Evolutionary conservation across 495 filamentous ascomycete species (phyloP), one percentile per base, ranked within the genome.

Genomic region (Aspergillus incahuasiensis): DNA sequence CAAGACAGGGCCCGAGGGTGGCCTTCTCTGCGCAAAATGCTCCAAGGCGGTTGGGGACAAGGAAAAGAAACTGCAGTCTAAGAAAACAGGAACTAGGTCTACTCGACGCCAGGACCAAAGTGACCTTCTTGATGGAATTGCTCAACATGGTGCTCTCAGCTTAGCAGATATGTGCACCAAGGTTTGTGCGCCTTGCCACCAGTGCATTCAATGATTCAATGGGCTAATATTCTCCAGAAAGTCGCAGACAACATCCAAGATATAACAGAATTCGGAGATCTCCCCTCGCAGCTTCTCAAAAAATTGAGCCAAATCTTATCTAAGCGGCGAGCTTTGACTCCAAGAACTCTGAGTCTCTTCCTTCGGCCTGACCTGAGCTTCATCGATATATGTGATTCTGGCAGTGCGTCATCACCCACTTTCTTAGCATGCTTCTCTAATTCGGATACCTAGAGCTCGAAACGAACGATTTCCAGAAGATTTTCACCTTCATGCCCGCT

Each of bases 21-120:
- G 91, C 16, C 72, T 98, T 18, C 77, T 98, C 12, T 98, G 94
- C 68, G 74, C 74, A 0, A 85, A 87, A 48, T 98, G 94, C 63
- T 88, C 91, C n/a, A 92, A 86, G 61, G 84, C 89, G 39, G 72
- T 88, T 21, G 77, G 74, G 30, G 82, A 84, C 51, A 82, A 85
- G 55, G 75, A 78, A 16, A 82, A 85, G 56, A 84, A 88, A 58
- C 75, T 82, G 16, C 79, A 80, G 20, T 65, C 74, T 0, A 87
- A 85, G 62, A 91, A 88, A 61, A 75, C 80, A 16, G 68, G 55
- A 20, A 54, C 74, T 0, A 70, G 70, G 6, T 72, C 61, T 55
- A 77, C 77, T 24, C 83, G 89, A 8, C 82, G 90, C 48, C 84
- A 91, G 63, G 62, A 86, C 11, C 86, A 92, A 71, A 92, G 87